Conservation (phyloP, 2,329 filamentous ascomycete species). For the Capronia americana region DNA sequence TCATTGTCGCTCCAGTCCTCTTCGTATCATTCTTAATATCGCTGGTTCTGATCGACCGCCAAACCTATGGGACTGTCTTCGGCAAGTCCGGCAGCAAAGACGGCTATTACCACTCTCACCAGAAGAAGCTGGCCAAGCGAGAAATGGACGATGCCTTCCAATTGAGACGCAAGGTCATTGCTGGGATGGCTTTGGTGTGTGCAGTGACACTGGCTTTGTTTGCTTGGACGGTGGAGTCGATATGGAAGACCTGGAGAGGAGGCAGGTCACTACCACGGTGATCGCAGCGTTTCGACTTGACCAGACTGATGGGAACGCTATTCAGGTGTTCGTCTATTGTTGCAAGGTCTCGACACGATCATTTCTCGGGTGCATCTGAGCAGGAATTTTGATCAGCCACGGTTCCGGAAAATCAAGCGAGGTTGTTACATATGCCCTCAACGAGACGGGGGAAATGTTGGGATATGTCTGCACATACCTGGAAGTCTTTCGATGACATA, state of each 20-base stretch:
- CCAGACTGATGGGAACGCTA: neutral
- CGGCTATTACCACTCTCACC: conserved; percentile 62
- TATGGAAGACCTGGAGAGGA: conserved; percentile 32
- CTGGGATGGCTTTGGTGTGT: conserved; percentile 53
- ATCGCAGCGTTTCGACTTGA: neutral
- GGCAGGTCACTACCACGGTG: neutral
- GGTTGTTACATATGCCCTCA: neutral
- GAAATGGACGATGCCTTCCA: conserved; percentile 70
- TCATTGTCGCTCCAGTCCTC: conserved; percentile 67
- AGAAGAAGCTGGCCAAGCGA: conserved; percentile 66
- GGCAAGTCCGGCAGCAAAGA: conserved; percentile 41
- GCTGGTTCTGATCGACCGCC: conserved; percentile 67
- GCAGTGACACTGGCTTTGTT: conserved; percentile 43
- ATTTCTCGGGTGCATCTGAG: conserved; percentile 37
- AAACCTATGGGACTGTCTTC: conserved; percentile 58
- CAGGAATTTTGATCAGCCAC: conserved; percentile 19
- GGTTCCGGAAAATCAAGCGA: neutral
- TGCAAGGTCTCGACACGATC: conserved; percentile 10
- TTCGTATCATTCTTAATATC: conserved; percentile 71
- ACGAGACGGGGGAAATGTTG: neutral
- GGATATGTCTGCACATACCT: conserved; percentile 51
- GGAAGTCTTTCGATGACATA: conserved; percentile 93
- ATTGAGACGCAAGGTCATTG: conserved; percentile 62
- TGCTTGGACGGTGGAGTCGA: conserved; percentile 35
- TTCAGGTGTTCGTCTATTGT: neutral